A percentile compares a stretch with the other conserved stretches of the same genome.
phyloP scores from a whole-genome alignment of 169 alveolate genomes.

The Eimeria brunetti region DNA sequence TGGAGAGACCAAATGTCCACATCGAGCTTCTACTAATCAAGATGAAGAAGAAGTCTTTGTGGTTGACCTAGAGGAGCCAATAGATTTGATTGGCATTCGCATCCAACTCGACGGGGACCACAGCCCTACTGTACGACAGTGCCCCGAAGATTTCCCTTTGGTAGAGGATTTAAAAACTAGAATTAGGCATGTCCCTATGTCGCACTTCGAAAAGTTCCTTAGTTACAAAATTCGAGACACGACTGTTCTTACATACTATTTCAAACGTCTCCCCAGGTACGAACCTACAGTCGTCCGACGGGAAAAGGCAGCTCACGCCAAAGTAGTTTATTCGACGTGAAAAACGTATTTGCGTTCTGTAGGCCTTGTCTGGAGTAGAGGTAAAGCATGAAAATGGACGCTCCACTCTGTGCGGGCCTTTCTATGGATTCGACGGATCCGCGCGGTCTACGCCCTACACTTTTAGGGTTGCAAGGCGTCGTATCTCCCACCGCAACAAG shows the following conservation, averaged over 20 bases:
- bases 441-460: neutral
- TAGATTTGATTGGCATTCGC: slow-evolving; percentile 33
- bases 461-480: neutral
- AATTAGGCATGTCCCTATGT: too few species aligned
- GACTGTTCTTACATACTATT: neutral
- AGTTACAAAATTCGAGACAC: neutral
- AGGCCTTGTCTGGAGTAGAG: slow-evolving; percentile 32
- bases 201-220: neutral
- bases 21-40: neutral
- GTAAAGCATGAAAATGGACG: neutral
- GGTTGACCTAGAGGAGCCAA: slow-evolving; percentile 13
- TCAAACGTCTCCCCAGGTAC: neutral
- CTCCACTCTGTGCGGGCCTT: neutral
- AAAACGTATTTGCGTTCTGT: neutral
- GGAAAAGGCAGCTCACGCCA: neutral
- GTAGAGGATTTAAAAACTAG: neutral
- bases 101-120: slow-evolving; percentile 25
- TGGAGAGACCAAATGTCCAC: neutral
- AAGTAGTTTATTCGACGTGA: neutral
- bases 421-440: neutral
- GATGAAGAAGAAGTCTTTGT: slow-evolving; percentile 15
- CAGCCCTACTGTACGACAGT: slow-evolving; percentile 13
- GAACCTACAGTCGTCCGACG: neutral
- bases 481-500: neutral
- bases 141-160: neutral